Base-by-base conservation (phyloP, 2,329 filamentous ascomycete species). In the Aspergillus viridinutans region DNA sequence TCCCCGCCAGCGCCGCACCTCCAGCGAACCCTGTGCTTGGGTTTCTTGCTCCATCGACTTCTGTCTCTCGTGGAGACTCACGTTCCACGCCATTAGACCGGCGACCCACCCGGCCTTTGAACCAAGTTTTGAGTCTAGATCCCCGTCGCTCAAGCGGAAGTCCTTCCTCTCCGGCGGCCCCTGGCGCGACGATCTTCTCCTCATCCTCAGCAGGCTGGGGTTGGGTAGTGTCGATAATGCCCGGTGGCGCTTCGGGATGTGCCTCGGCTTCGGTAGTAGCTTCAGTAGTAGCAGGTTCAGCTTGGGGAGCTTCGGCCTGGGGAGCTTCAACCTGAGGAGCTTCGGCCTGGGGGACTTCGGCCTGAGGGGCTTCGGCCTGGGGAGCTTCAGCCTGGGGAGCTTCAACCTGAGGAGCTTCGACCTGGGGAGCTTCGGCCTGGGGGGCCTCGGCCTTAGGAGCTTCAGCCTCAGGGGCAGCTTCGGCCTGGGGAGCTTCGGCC, bases 111-210 rank as follows among this genome's bases (percentile, higher is more conserved):
- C 65, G 63, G 43, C 66, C 66, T 26, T 65, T 69, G 61, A 75
- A 70, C 72, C 72, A 75, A 14, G 62, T 66, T 47, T 66, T 74
- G 25, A 75, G 52, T 53, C 69, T 73, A 3, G 72, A 72, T 40
- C 72, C 71, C 7, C 56, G 56, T 45, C 57, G 58, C 49, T 56
- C 53, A 20, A 40, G 57, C 40, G 50, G 53, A 25, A 21, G 32
- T 32, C 43, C 49, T 49, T 59, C 32, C 32, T 35, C 60, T 28
- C 52, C 38, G 28, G 42, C 54, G 9, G 58, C 53, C 17, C 50
- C 55, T 20, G 60, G 45, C 23, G 28, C 38, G 20, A 45, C 40
- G 49, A 53, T 54, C 7, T 25, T 54, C 10, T 52, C 40, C 9
- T 55, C 55, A 17, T 17, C 42, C 14, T 50, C 51, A 12, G 49